Conservation (phyloP, 2,329 filamentous ascomycete genomes). For the Magnaporthales sp. region DNA sequence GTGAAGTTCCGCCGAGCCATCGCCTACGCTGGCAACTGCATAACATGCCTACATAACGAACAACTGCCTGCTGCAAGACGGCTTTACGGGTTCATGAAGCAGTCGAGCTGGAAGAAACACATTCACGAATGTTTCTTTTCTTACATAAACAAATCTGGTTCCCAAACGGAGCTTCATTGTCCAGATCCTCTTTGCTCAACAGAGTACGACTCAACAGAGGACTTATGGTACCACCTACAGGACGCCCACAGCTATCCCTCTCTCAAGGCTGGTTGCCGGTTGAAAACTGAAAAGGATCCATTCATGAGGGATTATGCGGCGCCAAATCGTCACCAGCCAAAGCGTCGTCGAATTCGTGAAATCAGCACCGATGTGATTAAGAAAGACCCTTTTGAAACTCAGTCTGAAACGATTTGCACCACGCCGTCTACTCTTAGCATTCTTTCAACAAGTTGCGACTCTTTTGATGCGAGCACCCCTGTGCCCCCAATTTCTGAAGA, state of each 20-base stretch:
- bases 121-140: not conserved
- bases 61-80: not conserved
- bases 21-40: not conserved
- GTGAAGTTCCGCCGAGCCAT: not conserved
- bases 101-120: not conserved
- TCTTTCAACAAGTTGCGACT: not conserved
- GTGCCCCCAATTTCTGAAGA: not conserved
- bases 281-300: not conserved
- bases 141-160: not conserved
- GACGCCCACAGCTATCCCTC: constrained; percentile 3
- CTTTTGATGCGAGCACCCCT: not conserved
- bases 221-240: not conserved
- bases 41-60: not conserved
- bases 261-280: not conserved
- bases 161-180: not conserved
- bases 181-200: not conserved
- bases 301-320: not conserved
- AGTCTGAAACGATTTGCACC: not conserved
- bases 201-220: not conserved
- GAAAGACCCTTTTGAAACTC: not conserved
- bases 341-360: not conserved
- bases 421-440: not conserved
- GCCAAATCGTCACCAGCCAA: not conserved
- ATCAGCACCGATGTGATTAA: not conserved
- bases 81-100: not conserved